These are phyloP conservation scores for Aspergillus diversus DNA, from an alignment of 495 filamentous ascomycete species.

Conservation along the genomic window DNA sequence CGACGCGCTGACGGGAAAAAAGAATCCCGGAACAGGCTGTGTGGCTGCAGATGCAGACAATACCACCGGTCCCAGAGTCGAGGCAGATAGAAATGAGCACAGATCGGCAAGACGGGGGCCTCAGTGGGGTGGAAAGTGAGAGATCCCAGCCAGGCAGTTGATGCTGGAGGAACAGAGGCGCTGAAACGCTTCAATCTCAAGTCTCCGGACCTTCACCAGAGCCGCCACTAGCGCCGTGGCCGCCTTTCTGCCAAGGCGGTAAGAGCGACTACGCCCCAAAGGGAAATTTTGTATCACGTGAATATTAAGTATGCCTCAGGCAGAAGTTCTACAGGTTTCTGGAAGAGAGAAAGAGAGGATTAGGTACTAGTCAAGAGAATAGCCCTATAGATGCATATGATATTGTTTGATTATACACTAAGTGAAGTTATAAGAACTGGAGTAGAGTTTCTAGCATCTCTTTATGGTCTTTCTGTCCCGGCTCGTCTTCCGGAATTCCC, in stretches of 20 bases:
- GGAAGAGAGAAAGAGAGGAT: not conserved
- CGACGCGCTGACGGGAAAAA: slow-evolving; percentile 31
- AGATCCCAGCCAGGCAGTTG: slow-evolving; percentile 29
- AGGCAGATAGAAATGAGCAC: not conserved
- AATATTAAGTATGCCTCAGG: slow-evolving; percentile 9
- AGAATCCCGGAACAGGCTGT: slow-evolving; percentile 23
- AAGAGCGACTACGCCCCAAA: not conserved
- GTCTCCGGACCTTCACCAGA: slow-evolving; percentile 24
- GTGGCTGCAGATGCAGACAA: slow-evolving; percentile 15
- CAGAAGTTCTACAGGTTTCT: not conserved
- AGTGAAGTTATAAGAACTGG: slow-evolving; percentile 53
- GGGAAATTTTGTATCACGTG: slow-evolving; percentile 17
- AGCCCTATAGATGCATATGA: not conserved
- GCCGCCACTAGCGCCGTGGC: slow-evolving; percentile 36
- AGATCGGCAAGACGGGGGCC: slow-evolving; percentile 23
- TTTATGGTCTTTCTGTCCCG: slow-evolving; percentile 60
- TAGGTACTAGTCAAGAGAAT: not conserved
- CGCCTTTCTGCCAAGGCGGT: slow-evolving; percentile 16
- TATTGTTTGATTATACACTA: slow-evolving; percentile 1
- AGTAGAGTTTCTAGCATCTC: slow-evolving; percentile 74
- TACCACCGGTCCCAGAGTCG: slow-evolving; percentile 3
- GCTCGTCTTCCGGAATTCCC: slow-evolving; percentile 59
- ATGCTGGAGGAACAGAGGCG: slow-evolving; percentile 25
- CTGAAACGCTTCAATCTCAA: slow-evolving; percentile 18
- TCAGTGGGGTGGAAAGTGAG: slow-evolving; percentile 24